These are phyloP conservation scores for Microbotryum scabiosae DNA, from an alignment of 1,284 basidiomycete genomes.

Conservation along the genomic window DNA sequence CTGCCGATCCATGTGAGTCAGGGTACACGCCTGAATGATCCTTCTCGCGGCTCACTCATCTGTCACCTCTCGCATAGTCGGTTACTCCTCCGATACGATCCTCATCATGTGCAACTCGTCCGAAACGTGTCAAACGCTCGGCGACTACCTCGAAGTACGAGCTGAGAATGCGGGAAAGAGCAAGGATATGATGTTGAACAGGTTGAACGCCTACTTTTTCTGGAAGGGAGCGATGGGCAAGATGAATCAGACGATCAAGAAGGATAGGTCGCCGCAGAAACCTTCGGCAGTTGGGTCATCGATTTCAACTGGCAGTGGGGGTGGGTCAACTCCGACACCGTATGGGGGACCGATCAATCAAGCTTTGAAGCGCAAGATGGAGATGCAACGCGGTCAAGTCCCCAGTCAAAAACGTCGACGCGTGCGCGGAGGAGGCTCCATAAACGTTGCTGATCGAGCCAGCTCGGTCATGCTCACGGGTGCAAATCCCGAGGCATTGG, in stretches of 20 bases:
- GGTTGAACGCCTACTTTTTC: slow-evolving; percentile 62
- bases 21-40: background rate
- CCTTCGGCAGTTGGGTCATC: background rate
- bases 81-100: slow-evolving; percentile 54
- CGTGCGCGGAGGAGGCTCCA: slow-evolving; percentile 36
- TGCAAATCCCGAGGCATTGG: slow-evolving; percentile 47
- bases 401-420: slow-evolving; percentile 41
- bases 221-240: slow-evolving; percentile 63
- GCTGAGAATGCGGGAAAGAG: slow-evolving; percentile 41
- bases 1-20: slow-evolving; percentile 17
- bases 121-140: slow-evolving; percentile 62
- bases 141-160: slow-evolving; percentile 65
- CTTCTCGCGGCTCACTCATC: background rate
- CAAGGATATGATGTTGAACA: slow-evolving; percentile 60
- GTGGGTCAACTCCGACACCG: background rate
- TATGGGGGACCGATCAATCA: slow-evolving; percentile 39
- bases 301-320: background rate
- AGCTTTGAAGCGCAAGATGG: slow-evolving; percentile 66
- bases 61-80: slow-evolving; percentile 6
- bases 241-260: slow-evolving; percentile 28
- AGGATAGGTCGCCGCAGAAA: background rate
- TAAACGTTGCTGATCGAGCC: slow-evolving; percentile 10
- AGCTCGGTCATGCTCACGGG: slow-evolving; percentile 46
- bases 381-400: slow-evolving; percentile 42
- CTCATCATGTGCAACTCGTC: slow-evolving; percentile 84